Percentiles rank a stretch among this genome's conserved stretches.
Conservation (phyloP, 805 yeast genomes). For the Allodekkera sacchari region DNA sequence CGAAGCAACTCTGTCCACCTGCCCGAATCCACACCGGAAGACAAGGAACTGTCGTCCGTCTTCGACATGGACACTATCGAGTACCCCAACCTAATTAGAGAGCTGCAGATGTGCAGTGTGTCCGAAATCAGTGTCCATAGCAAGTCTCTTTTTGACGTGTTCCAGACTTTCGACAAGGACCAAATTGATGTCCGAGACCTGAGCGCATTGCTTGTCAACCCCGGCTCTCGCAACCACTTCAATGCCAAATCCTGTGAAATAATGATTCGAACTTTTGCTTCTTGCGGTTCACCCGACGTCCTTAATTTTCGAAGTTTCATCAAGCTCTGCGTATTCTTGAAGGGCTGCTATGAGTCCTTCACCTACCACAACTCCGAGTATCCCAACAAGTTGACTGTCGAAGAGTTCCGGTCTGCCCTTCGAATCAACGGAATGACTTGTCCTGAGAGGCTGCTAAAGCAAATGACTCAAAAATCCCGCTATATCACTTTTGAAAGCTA, state of each 20-base stretch:
- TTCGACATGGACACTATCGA: neutral
- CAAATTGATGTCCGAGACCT: slow-evolving; percentile 10
- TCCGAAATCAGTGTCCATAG: slow-evolving; percentile 18
- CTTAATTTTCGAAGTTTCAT: slow-evolving; percentile 22
- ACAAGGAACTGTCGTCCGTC: neutral
- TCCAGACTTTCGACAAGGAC: slow-evolving; percentile 12
- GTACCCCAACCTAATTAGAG: slow-evolving; percentile 9
- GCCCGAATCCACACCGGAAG: neutral
- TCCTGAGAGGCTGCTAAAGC: slow-evolving; percentile 13
- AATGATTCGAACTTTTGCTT: slow-evolving; percentile 14
- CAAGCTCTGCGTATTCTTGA: slow-evolving; percentile 20
- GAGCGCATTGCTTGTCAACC: slow-evolving; percentile 14
- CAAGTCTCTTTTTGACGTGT: slow-evolving; percentile 11
- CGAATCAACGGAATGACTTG: slow-evolving; percentile 16
- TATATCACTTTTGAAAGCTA: slow-evolving; percentile 20
- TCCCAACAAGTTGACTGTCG: slow-evolving; percentile 18
- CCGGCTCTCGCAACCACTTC: slow-evolving; percentile 13
- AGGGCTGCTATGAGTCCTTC: slow-evolving; percentile 25
- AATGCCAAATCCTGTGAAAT: slow-evolving; percentile 10
- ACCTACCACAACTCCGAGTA: slow-evolving; percentile 20
- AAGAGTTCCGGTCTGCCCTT: slow-evolving; percentile 22
- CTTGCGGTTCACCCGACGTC: slow-evolving; percentile 6
- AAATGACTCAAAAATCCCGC: slow-evolving; percentile 14
- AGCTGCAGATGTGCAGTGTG: slow-evolving; percentile 7
- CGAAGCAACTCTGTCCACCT: slow-evolving; percentile 1